Percentiles rank a stretch among this genome's conserved stretches.
phyloP scores from a whole-genome alignment of 192 early-diverging fungal genomes.

The Dispira simplex region DNA sequence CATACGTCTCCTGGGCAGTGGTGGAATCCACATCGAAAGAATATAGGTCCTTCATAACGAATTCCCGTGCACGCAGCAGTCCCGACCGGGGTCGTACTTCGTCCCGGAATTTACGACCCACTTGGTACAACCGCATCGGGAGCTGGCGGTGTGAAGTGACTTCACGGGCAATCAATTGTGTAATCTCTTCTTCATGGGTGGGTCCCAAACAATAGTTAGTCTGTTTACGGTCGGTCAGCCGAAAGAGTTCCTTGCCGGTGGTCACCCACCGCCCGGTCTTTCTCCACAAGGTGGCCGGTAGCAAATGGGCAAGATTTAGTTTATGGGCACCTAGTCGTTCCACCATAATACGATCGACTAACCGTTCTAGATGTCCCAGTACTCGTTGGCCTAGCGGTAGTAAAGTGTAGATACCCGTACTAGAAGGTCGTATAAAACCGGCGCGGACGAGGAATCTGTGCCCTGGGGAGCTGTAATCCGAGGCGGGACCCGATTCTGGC shows the following conservation, averaged over 20 bases:
- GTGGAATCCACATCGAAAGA: constrained; percentile 61
- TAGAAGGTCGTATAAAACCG: constrained; percentile 69
- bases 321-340: constrained; percentile 54
- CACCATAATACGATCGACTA: constrained; percentile 71
- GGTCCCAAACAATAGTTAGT: constrained; percentile 57
- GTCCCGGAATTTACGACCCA: constrained; percentile 73
- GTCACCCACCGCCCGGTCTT: constrained; percentile 64
- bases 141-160: constrained; percentile 54
- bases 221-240: constrained; percentile 60
- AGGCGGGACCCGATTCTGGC: constrained; percentile 1
- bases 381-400: constrained; percentile 69
- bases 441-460: constrained; percentile 41
- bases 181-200: constrained; percentile 90
- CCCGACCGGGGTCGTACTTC: constrained; percentile 72
- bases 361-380: constrained; percentile 53
- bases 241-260: constrained; percentile 52
- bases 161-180: constrained; percentile 46
- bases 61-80: constrained; percentile 73
- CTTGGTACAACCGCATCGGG: constrained; percentile 79
- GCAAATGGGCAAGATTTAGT: constrained; percentile 48
- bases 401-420: constrained; percentile 67
- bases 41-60: constrained; percentile 95
- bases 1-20: constrained; percentile 58
- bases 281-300: constrained; percentile 57
- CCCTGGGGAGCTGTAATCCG: constrained; percentile 16